Base-by-base conservation (phyloP, 2,329 filamentous ascomycete genomes). In the Xylaria sp. region DNA sequence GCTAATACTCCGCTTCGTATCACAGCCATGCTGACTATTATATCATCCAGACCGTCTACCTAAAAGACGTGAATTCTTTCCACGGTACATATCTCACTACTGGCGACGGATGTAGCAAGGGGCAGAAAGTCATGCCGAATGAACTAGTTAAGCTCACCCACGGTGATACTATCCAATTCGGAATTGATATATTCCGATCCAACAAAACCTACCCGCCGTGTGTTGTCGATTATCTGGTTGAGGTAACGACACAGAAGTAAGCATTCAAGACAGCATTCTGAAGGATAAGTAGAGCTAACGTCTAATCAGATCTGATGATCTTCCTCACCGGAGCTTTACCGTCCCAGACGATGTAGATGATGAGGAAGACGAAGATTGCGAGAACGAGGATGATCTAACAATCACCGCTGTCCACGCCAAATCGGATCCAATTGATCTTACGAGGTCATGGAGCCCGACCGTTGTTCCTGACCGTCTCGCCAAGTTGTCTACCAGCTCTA, bases 31-130 rank as follows among this genome's bases (percentile, higher is more conserved):
- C 66, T 71, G 60, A 70, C 44, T 26, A 7, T 26, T 20, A 3
- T 42, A 26, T 17, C 17, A 23, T 28, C 15, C 38, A 88, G 86
- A 76, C 75, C 28, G 74, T 88, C 0, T 79, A 77, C 49, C 75
- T 88, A 44, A 79, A 75, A 33, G 87, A 89, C 63, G 74, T 77
- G 0, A 79, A 80, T 1, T 88, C 86, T 0, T 81, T 88, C 1
- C 87, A 89, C 66, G 87, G 87, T 0, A 88, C 86, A 0, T 86
- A 79, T 46, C 71, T 83, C 49, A 86, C 85, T 4, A 66, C 65
- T 13, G 67, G 67, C 31, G 60, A 74, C 48, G 72, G 64, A 40
- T 36, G 17, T 63, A 72, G 78, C 2, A 65, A 63, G 1, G 70
- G 75, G 40, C 65, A 68, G 0, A 70, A 68, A 17, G 46, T 84